A percentile compares a stretch with the other conserved stretches of the same genome.
Evolutionary conservation across 2,329 filamentous ascomycete species (phyloP).

Genomic region (Diaporthe ilicicola): DNA sequence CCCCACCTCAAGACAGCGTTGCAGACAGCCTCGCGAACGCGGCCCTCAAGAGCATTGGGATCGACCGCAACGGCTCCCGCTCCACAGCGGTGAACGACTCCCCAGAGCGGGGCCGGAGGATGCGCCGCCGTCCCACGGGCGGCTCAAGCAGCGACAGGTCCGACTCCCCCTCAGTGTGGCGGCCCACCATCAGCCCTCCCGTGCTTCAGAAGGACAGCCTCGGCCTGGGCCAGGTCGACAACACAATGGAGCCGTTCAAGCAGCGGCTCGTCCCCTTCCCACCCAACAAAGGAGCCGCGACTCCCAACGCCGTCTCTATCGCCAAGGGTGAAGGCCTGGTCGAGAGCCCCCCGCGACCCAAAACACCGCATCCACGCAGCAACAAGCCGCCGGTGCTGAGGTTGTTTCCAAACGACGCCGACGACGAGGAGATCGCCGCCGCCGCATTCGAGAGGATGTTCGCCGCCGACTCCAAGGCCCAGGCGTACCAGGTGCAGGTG

Average conservation of each 20-base stretch:
- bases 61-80: constrained; percentile 24
- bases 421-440: constrained; percentile 31
- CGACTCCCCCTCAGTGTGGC: constrained; percentile 32
- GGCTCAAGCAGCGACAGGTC: constrained; percentile 32
- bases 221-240: constrained; percentile 9
- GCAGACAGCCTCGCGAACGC: constrained; percentile 22
- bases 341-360: constrained; percentile 15
- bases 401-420: constrained; percentile 28
- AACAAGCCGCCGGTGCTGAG: constrained; percentile 20
- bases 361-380: constrained; percentile 18
- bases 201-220: constrained; percentile 33
- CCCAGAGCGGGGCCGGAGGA: constrained; percentile 28
- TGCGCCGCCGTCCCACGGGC: constrained; percentile 25
- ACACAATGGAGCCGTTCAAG: constrained; percentile 20
- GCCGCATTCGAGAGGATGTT: constrained; percentile 31
- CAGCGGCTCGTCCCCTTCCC: constrained; percentile 31
- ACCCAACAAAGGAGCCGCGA: constrained; percentile 12
- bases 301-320: neutral
- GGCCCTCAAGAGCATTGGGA: constrained; percentile 30
- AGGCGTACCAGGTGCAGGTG: constrained; percentile 17
- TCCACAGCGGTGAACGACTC: neutral
- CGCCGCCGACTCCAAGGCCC: constrained; percentile 30
- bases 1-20: constrained; percentile 21
- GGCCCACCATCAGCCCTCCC: constrained; percentile 32
- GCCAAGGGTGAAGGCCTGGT: neutral